These are phyloP conservation scores for Parathielavia hyrcaniae DNA, from an alignment of 495 filamentous ascomycete genomes.

Conservation along the genomic window DNA sequence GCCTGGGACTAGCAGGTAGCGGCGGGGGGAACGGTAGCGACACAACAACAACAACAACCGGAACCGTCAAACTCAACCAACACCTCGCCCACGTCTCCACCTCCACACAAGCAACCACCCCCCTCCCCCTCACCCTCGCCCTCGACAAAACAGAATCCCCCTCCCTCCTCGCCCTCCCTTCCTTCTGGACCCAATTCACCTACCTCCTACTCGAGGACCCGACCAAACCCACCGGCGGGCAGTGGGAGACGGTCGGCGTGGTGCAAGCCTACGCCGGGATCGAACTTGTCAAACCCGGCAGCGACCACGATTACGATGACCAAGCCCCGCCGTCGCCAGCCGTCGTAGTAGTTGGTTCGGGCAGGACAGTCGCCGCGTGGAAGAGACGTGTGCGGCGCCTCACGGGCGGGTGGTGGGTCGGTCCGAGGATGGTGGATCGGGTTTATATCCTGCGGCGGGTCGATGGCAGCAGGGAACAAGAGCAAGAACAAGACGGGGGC, in stretches of 20 bases:
- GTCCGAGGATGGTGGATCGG: slow-evolving; percentile 52
- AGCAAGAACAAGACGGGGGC: slow-evolving; percentile 3
- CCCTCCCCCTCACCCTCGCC: slow-evolving; percentile 22
- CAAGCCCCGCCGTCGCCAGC: slow-evolving; percentile 12
- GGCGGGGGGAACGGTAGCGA: not conserved
- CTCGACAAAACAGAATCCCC: slow-evolving; percentile 63
- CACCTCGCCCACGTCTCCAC: too few species aligned
- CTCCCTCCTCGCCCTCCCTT: slow-evolving; percentile 46
- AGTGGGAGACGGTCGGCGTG: slow-evolving; percentile 65
- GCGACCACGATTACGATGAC: slow-evolving; percentile 17
- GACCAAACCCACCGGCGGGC: slow-evolving; percentile 44
- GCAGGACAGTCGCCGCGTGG: slow-evolving; percentile 26
- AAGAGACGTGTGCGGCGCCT: slow-evolving; percentile 32
- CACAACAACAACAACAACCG: not conserved
- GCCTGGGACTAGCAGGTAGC: not conserved
- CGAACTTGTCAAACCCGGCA: slow-evolving; percentile 51
- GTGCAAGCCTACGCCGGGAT: slow-evolving; percentile 69
- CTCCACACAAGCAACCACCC: not conserved
- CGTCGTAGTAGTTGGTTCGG: slow-evolving; percentile 37
- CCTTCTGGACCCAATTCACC: slow-evolving; percentile 78
- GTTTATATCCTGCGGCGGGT: slow-evolving; percentile 53
- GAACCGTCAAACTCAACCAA: not conserved
- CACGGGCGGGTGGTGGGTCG: slow-evolving; percentile 59
- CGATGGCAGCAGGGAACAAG: not conserved
- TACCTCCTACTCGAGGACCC: slow-evolving; percentile 72